Evolutionary conservation across 208 protist genomes (phyloP).

Genomic region (Trypanosoma caninum): DNA sequence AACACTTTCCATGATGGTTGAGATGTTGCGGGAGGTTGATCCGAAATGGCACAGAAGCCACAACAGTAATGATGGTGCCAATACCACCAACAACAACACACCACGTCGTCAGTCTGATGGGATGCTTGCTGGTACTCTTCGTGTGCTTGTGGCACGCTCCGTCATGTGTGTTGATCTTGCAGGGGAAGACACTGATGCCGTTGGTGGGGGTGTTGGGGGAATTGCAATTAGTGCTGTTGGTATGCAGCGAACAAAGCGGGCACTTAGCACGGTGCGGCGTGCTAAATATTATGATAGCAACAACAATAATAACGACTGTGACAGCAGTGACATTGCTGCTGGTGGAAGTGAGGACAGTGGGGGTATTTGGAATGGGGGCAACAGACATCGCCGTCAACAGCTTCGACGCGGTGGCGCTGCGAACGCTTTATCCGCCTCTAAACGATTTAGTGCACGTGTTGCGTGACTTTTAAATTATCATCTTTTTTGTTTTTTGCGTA

Average conservation of each 20-base stretch:
- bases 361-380: too few relatives aligned
- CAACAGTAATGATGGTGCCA: conserved; percentile 14
- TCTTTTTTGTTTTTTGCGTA: not conserved
- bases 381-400: not conserved
- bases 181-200: conserved; percentile 23
- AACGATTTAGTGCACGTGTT: not conserved
- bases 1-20: conserved; percentile 58
- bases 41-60: conserved; percentile 22
- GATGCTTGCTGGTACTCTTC: conserved; percentile 68
- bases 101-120: conserved; percentile 30
- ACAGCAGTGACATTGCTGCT: not conserved
- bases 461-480: not conserved
- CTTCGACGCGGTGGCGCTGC: not conserved
- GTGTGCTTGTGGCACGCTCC: conserved; percentile 57
- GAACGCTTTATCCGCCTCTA: not conserved
- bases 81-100: not conserved
- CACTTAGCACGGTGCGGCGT: conserved; percentile 29
- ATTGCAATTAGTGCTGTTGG: conserved; percentile 24
- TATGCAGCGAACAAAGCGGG: conserved; percentile 31
- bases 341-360: too few relatives aligned
- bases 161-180: conserved; percentile 52
- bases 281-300: conserved; percentile 2
- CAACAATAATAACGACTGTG: conserved; percentile 1
- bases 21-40: conserved; percentile 47
- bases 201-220: conserved; percentile 32